Conservation (phyloP, 2,329 filamentous ascomycete species). For the Fusarium brevicatenulatum region DNA sequence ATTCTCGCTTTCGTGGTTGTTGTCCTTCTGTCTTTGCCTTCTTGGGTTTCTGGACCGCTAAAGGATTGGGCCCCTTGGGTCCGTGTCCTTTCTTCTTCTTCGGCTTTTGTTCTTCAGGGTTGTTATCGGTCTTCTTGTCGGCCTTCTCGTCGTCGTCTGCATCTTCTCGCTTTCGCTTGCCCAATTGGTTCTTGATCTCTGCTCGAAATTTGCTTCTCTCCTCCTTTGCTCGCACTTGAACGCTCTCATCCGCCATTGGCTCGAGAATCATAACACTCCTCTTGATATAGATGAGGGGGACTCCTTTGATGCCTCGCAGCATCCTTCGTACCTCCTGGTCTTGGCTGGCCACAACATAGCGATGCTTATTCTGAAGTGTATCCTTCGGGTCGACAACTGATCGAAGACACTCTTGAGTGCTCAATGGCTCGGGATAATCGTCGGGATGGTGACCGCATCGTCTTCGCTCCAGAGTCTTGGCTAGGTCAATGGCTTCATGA, state of each 20-base stretch:
- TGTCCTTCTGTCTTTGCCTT: constrained; percentile 52
- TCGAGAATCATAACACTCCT: constrained; percentile 77
- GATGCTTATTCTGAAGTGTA: constrained; percentile 77
- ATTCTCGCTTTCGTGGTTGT: constrained; percentile 49
- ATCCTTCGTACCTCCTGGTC: constrained; percentile 70
- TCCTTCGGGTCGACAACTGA: constrained; percentile 83
- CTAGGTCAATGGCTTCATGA: constrained; percentile 73
- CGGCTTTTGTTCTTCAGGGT: constrained; percentile 45
- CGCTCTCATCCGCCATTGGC: constrained; percentile 77
- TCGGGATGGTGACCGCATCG: constrained; percentile 81
- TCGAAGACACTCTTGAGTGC: constrained; percentile 74
- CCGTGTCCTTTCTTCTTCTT: constrained; percentile 70
- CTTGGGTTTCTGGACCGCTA: constrained; percentile 76
- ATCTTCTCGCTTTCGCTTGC: constrained; percentile 63
- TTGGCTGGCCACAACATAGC: constrained; percentile 82
- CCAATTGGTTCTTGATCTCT: constrained; percentile 66
- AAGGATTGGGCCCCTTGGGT: constrained; percentile 75
- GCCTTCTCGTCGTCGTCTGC: constrained; percentile 50
- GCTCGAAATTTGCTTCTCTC: constrained; percentile 80
- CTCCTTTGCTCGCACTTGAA: constrained; percentile 70
- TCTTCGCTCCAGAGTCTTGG: constrained; percentile 79
- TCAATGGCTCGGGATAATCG: constrained; percentile 76
- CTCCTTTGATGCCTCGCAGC: constrained; percentile 74
- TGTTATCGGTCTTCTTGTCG: constrained; percentile 18
- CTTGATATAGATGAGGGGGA: constrained; percentile 82